Conservation (phyloP, 176 grass and related monocot species). For the Phoenix roebelenii region DNA sequence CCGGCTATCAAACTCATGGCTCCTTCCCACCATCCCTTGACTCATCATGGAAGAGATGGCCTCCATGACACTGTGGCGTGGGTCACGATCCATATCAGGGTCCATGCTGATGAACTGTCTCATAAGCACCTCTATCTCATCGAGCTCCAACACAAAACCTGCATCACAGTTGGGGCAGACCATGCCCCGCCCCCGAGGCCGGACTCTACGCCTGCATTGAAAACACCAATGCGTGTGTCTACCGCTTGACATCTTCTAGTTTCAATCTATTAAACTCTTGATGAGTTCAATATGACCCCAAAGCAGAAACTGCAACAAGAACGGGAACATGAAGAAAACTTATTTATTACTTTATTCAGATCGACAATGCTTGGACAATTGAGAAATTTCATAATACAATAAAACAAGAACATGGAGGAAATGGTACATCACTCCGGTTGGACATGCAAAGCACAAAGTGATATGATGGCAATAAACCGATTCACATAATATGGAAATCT, state of each 20-base stretch:
- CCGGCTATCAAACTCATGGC: slow-evolving; percentile 40
- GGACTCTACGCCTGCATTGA: slow-evolving; percentile 62
- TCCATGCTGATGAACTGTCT: slow-evolving; percentile 49
- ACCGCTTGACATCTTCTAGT: slow-evolving; percentile 36
- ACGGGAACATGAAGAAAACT: too few relatives aligned
- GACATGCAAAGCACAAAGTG: too few relatives aligned
- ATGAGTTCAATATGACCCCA: too few relatives aligned
- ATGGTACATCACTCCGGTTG: too few relatives aligned
- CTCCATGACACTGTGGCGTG: slow-evolving; percentile 61
- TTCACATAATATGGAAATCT: too few relatives aligned
- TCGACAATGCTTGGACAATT: too few relatives aligned
- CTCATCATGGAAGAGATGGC: slow-evolving; percentile 64
- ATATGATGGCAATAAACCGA: too few relatives aligned
- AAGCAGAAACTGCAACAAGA: too few relatives aligned
- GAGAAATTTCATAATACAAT: too few relatives aligned
- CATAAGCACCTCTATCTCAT: slow-evolving; percentile 49
- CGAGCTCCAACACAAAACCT: slow-evolving; percentile 65
- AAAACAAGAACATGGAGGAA: too few relatives aligned
- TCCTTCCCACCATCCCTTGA: slow-evolving; percentile 55
- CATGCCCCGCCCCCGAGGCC: slow-evolving; percentile 45
- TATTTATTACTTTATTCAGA: too few relatives aligned
- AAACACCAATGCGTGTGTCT: slow-evolving; percentile 75
- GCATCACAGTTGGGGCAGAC: slow-evolving; percentile 73
- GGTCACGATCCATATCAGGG: slow-evolving; percentile 57
- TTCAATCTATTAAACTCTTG: too few relatives aligned